Percentiles rank a stretch among this genome's conserved stretches.
These are phyloP conservation scores for Russula compacta DNA, from an alignment of 768 basidiomycete species.

Conservation along the genomic window DNA sequence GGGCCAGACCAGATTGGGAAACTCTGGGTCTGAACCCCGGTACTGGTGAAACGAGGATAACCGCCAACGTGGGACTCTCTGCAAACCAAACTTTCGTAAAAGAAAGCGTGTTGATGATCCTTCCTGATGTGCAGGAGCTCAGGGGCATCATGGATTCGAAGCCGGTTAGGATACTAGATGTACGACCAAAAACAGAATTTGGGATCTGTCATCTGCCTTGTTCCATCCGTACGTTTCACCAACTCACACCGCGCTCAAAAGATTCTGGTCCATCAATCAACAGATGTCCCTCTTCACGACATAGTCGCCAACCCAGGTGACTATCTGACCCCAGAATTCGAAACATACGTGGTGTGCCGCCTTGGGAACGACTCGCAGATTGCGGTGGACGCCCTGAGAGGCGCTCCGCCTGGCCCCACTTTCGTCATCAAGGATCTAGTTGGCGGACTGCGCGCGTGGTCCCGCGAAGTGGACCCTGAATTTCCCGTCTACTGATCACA, in stretches of 20 bases:
- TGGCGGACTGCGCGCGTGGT: conserved; percentile 80
- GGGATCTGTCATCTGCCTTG: conserved; percentile 75
- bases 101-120: neutral
- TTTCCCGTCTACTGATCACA: conserved; percentile 69
- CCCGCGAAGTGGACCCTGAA: conserved; percentile 53
- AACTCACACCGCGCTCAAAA: neutral
- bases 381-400: conserved; percentile 59
- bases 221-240: conserved; percentile 51
- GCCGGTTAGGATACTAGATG: conserved; percentile 54
- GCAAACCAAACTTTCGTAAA: neutral
- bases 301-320: conserved; percentile 53
- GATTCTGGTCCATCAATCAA: neutral
- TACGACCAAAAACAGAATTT: conserved; percentile 70
- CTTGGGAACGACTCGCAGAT: conserved; percentile 91
- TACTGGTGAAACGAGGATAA: conserved; percentile 16
- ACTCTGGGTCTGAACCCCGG: conserved; percentile 36
- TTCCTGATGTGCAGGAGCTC: conserved; percentile 9
- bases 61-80: conserved; percentile 27
- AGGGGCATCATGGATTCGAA: conserved; percentile 43
- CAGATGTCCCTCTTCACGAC: conserved; percentile 67
- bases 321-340: neutral
- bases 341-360: conserved; percentile 63
- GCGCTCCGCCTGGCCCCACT: conserved; percentile 23
- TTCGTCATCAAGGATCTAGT: conserved; percentile 54
- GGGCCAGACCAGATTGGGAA: conserved; percentile 58